Evolutionary conservation across 257 asterid species (phyloP).

Genomic region (Solanum tacnaense): DNA sequence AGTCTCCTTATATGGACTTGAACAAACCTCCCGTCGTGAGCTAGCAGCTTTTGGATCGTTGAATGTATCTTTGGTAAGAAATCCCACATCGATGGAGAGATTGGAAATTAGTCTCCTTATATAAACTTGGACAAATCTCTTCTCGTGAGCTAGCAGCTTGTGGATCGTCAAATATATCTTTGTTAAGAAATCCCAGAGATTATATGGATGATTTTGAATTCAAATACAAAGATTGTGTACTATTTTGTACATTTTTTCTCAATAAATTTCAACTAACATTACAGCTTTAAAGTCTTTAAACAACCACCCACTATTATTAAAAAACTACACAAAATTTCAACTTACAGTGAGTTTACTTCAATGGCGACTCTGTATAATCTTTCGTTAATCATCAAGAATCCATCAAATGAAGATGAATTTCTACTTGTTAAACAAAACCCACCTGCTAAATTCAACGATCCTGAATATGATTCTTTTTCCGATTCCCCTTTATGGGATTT

Average conservation of each 20-base stretch:
- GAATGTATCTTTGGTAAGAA: neutral
- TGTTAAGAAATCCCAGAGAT: no score
- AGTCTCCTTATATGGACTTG: neutral
- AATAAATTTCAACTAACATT: neutral
- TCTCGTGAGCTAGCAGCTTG: neutral
- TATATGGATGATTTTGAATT: no score
- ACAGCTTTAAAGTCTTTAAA: neutral
- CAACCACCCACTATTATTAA: neutral
- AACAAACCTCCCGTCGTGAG: neutral
- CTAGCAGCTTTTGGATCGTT: accelerated
- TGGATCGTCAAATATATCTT: no score
- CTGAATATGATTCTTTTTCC: constrained; percentile 59
- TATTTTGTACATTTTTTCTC: no score
- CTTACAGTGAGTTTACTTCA: neutral
- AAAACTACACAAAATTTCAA: neutral
- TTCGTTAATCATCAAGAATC: constrained; percentile 55
- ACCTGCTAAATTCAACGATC: constrained; percentile 67
- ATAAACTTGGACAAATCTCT: no score
- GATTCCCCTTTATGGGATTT: constrained; percentile 93
- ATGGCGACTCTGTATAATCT: constrained; percentile 37
- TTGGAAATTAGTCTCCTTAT: no score
- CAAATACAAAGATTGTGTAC: neutral
- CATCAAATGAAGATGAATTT: constrained; percentile 34
- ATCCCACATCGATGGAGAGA: neutral
- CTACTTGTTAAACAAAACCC: constrained; percentile 58